Base-by-base conservation (phyloP, 768 basidiomycete species). In the Tulasnella sp. region DNA sequence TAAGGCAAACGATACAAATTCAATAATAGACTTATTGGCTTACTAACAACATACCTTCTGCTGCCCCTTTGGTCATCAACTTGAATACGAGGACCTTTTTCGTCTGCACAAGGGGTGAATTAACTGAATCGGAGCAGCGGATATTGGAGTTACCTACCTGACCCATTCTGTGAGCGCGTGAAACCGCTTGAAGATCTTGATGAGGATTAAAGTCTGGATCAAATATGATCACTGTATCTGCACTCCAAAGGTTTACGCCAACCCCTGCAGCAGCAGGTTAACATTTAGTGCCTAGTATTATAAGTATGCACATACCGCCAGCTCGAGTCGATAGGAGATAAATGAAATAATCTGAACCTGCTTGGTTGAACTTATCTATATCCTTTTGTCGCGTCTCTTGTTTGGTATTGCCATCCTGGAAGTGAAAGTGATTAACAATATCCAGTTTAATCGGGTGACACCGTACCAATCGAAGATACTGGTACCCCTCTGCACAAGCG, bases 191-290 rank as follows among this genome's bases (percentile, higher is more conserved):
- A 44, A 92, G 70, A 67, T 92, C 90, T 84, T 60, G 84, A 66
- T 95, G 90, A n/a, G 93, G 93, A 61, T 99, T 99, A 65, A 91
- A 99, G 68, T 99, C 95, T 0, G 91, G 90, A 62, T 99, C 93
- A 58, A 81, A 87, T 48, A 90, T 81, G 37, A 90, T 83, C 25
- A 92, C 90, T 0, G 91, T 93, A 63, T 96, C 93, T 16, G 93
- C 92, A 6, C 80, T 85, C 69, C 83, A 75, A 27, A 89, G 75
- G 63, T 96, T 98, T 64, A 98, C 72, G 5, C 73, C 72, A 35
- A 70, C 56, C 28, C 56, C 57, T 54, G 32, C 20, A 45, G 24
- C 9, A 20, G 12, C 43, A 24, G 22, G 5, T 19, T 25, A 15
- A 53, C n/a, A 28, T 33, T n/a, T 15, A 10, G 31, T 16, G 49